phyloP scores from a whole-genome alignment of 2,329 filamentous ascomycete genomes.

The Colletotrichum spaethianum region DNA sequence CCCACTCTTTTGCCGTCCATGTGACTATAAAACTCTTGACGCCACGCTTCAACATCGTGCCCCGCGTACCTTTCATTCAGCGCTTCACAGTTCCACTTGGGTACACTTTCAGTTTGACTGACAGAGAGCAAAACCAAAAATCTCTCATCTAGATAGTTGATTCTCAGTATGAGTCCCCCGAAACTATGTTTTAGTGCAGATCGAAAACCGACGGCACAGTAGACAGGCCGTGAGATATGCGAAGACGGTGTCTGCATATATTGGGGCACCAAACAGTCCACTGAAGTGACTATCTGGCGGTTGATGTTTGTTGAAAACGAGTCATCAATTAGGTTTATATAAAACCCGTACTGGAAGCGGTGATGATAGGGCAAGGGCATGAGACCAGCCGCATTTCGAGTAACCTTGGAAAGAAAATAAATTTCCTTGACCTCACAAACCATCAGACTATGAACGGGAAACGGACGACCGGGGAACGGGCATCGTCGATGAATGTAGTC shows the following conservation, averaged over 20 bases:
- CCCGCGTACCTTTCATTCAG: not conserved
- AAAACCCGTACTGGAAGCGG: constrained; percentile 27
- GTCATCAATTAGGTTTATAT: constrained; percentile 18
- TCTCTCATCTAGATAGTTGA: constrained; percentile 7
- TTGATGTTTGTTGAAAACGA: constrained; percentile 23
- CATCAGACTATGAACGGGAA: constrained; percentile 23
- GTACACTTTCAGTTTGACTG: not conserved
- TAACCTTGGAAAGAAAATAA: constrained; percentile 18
- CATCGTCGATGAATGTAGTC: constrained; percentile 23
- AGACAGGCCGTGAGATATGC: constrained; percentile 23
- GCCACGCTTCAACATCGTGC: not conserved
- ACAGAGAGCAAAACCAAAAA: constrained; percentile 22
- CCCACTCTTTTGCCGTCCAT: too few species aligned
- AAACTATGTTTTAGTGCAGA: constrained; percentile 4
- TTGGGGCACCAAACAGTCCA: constrained; percentile 36
- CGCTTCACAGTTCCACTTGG: constrained; percentile 19
- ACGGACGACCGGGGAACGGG: constrained; percentile 20
- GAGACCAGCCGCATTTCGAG: constrained; percentile 9
- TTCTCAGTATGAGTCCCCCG: constrained; percentile 17
- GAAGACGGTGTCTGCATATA: constrained; percentile 33
- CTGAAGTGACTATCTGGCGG: constrained; percentile 4
- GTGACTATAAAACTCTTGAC: not conserved
- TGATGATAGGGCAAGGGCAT: constrained; percentile 30
- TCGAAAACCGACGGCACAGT: constrained; percentile 32
- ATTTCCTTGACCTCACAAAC: constrained; percentile 24